Conservation (phyloP, 2,329 filamentous ascomycete species). For the Periconia macrospinosa region DNA sequence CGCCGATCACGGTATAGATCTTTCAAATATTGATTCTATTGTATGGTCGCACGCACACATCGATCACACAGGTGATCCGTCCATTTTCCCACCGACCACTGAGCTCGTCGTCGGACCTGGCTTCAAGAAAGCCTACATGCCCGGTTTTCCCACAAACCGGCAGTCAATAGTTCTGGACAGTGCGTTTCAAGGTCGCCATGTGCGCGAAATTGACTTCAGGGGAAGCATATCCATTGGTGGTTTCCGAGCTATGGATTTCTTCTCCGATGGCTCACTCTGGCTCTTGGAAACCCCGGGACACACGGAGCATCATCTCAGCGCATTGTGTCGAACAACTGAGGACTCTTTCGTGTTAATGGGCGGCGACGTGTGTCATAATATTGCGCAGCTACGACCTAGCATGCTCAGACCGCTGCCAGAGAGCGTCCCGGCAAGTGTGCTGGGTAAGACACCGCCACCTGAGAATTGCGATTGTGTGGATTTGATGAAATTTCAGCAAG, state of each 20-base stretch:
- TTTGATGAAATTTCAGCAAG: no score
- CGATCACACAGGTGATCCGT: constrained; percentile 58
- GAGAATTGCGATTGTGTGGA: no score
- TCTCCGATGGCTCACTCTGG: neutral
- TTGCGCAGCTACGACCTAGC: neutral
- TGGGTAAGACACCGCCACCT: no score
- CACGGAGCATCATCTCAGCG: neutral
- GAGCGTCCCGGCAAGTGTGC: no score
- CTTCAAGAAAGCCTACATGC: constrained; percentile 50
- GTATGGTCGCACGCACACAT: constrained; percentile 51
- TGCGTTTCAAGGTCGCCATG: neutral
- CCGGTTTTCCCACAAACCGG: constrained; percentile 49
- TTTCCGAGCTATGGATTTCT: neutral
- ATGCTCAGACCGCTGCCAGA: no score
- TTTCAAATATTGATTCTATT: constrained; percentile 39
- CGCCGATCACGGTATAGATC: constrained; percentile 33
- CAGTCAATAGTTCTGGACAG: constrained; percentile 19
- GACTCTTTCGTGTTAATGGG: neutral
- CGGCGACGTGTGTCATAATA: neutral
- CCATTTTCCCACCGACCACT: constrained; percentile 50
- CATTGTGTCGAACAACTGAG: neutral
- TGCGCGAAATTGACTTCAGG: neutral
- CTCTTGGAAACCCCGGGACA: neutral
- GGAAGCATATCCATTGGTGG: no score
- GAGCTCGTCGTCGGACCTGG: constrained; percentile 58